A percentile compares a stretch with the other conserved stretches of the same genome.
phyloP scores from a whole-genome alignment of 352 stramenopile species.

The Phytophthora macrochlamydospora region DNA sequence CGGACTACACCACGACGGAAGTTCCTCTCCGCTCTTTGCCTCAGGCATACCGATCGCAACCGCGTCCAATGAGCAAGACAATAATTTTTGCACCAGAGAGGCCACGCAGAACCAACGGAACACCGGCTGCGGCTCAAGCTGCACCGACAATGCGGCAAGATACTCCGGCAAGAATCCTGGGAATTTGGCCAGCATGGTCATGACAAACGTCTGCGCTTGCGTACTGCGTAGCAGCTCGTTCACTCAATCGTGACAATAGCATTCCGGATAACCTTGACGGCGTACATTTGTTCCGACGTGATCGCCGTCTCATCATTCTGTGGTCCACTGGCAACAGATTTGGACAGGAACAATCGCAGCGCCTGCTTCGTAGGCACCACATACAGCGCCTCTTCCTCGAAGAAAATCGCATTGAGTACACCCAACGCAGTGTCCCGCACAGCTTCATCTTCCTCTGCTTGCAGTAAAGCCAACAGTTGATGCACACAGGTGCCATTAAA shows the following conservation, averaged over 20 bases:
- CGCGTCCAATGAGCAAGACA: conserved; percentile 56
- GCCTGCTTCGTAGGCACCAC: conserved; percentile 46
- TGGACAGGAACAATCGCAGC: conserved; percentile 51
- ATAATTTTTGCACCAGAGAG: conserved; percentile 71
- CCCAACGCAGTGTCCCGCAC: conserved; percentile 41
- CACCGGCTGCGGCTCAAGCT: conserved; percentile 73
- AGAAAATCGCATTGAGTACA: conserved; percentile 68
- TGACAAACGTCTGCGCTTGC: conserved; percentile 59
- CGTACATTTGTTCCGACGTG: conserved; percentile 50
- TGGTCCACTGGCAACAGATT: conserved; percentile 21
- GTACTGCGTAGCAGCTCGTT: conserved; percentile 64
- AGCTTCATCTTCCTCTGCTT: conserved; percentile 51
- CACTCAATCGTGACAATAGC: conserved; percentile 63
- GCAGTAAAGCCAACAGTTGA: conserved; percentile 71
- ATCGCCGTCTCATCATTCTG: conserved; percentile 25
- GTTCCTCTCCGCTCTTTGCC: conserved; percentile 10
- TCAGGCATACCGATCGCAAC: conserved; percentile 30
- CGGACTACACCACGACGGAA: conserved; percentile 50
- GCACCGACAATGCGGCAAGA: conserved; percentile 54
- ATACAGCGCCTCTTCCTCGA: conserved; percentile 62
- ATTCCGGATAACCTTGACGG: conserved; percentile 69
- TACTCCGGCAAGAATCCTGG: conserved; percentile 68
- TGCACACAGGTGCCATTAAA: conserved; percentile 70
- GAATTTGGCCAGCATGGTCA: conserved; percentile 63
- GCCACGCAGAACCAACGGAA: conserved; percentile 84